Percentiles rank a stretch among this genome's conserved stretches.
Evolutionary conservation across 202 grass and related monocot species (phyloP).

Genomic region (Bolboschoenoplectus hybrid): DNA sequence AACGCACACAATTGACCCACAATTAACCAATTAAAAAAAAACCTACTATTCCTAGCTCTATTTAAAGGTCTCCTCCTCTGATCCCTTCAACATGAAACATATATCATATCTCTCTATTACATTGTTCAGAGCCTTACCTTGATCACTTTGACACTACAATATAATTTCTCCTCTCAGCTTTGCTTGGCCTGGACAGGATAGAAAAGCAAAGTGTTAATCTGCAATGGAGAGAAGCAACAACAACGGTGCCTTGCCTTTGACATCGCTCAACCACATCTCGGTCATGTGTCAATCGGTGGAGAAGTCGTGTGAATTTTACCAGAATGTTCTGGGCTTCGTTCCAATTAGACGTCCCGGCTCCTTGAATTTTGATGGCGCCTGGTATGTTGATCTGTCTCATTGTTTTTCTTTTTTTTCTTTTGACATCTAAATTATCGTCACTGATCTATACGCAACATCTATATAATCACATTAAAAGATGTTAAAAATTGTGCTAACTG

Average conservation of each 20-base stretch:
- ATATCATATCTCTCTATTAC: neutral
- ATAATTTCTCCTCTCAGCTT: constrained; percentile 1
- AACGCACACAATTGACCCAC: neutral
- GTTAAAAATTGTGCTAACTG: neutral
- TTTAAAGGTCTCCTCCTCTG: neutral
- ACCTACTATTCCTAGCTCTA: neutral
- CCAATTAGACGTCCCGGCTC: constrained; percentile 66
- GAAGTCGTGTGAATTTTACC: constrained; percentile 71
- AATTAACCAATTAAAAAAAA: neutral
- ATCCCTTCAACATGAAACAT: neutral
- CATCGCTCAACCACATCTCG: constrained; percentile 86
- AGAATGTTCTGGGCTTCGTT: constrained; percentile 79
- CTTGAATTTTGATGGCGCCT: constrained; percentile 81
- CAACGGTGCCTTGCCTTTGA: constrained; percentile 55
- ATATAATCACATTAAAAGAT: neutral
- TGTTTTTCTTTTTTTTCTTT: neutral
- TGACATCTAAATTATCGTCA: neutral
- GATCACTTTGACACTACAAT: neutral
- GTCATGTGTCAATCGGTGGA: constrained; percentile 71
- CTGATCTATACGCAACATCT: neutral
- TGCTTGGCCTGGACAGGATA: constrained; percentile 13
- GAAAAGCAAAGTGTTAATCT: constrained; percentile 40
- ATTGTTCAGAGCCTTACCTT: neutral
- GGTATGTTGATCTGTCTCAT: constrained; percentile 44
- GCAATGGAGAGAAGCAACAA: constrained; percentile 19